Percentiles rank a stretch among this genome's conserved stretches.
Conservation (phyloP, 1,139 yeast species). For the Diutina catenulata region DNA sequence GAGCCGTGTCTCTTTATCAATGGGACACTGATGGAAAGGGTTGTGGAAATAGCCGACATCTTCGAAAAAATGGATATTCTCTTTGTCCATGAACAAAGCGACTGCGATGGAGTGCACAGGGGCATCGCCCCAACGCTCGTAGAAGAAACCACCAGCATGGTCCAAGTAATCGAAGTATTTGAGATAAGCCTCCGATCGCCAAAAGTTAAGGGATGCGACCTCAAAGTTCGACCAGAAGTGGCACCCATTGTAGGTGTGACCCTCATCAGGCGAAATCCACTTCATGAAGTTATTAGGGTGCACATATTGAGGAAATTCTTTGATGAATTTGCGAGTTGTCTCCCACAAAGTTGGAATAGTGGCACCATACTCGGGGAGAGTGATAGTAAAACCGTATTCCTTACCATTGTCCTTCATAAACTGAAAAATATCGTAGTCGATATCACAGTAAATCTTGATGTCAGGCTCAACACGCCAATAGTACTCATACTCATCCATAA, state of each 20-base stretch:
- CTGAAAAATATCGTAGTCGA: constrained; percentile 7
- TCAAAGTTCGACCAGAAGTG: constrained; percentile 5
- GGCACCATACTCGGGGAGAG: constrained; percentile 1
- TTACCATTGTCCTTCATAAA: constrained; percentile 6
- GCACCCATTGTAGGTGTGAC: constrained; percentile 4
- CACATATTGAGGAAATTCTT: constrained; percentile 5
- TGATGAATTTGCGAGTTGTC: background rate
- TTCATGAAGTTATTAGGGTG: constrained; percentile 5
- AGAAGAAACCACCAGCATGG: constrained; percentile 6
- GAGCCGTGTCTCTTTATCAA: constrained; percentile 30
- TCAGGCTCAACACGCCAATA: constrained; percentile 7
- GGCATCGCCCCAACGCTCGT: constrained; percentile 6
- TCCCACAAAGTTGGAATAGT: constrained; percentile 4
- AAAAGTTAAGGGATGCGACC: constrained; percentile 3
- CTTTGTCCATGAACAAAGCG: constrained; percentile 5
- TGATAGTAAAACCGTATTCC: constrained; percentile 6
- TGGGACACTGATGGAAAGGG: constrained; percentile 7
- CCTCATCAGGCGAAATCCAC: constrained; percentile 2
- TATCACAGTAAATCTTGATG: constrained; percentile 5
- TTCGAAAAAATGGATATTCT: constrained; percentile 4
- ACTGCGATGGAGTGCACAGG: constrained; percentile 5
- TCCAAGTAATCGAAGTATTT: constrained; percentile 6
- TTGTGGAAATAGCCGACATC: constrained; percentile 6
- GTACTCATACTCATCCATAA: constrained; percentile 6
- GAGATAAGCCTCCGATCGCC: constrained; percentile 4